phyloP scores from a whole-genome alignment of 345 rosid genomes.

The Combretum micranthum region DNA sequence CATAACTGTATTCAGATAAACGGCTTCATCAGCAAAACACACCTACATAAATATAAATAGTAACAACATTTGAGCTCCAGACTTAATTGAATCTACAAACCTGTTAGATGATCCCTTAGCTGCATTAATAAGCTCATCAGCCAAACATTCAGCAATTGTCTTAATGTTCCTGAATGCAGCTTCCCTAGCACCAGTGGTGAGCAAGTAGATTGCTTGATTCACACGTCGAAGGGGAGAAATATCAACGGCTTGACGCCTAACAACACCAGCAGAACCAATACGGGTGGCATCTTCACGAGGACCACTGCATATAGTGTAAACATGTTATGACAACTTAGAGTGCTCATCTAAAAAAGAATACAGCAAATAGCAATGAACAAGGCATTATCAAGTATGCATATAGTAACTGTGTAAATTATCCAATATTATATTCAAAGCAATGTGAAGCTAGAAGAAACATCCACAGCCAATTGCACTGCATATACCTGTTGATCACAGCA shows the following conservation, averaged over 20 bases:
- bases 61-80: background rate
- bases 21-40: background rate
- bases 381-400: too few relatives aligned
- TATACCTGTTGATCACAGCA: constrained; percentile 84
- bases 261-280: constrained; percentile 98
- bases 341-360: background rate
- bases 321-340: background rate
- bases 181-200: constrained; percentile 94
- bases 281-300: constrained; percentile 97
- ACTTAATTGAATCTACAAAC: constrained; percentile 17
- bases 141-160: constrained; percentile 91
- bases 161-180: constrained; percentile 90
- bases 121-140: constrained; percentile 96
- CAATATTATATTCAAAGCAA: background rate
- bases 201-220: constrained; percentile 77
- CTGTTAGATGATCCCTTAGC: constrained; percentile 98
- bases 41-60: background rate
- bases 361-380: background rate
- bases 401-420: background rate
- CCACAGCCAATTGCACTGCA: too few relatives aligned
- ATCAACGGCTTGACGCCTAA: constrained; percentile 96
- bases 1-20: constrained; percentile 38
- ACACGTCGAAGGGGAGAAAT: constrained; percentile 91
- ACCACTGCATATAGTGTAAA: constrained; percentile 38
- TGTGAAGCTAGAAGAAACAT: background rate